Conservation (phyloP, 768 basidiomycete species). For the Phallus indusiatus region DNA sequence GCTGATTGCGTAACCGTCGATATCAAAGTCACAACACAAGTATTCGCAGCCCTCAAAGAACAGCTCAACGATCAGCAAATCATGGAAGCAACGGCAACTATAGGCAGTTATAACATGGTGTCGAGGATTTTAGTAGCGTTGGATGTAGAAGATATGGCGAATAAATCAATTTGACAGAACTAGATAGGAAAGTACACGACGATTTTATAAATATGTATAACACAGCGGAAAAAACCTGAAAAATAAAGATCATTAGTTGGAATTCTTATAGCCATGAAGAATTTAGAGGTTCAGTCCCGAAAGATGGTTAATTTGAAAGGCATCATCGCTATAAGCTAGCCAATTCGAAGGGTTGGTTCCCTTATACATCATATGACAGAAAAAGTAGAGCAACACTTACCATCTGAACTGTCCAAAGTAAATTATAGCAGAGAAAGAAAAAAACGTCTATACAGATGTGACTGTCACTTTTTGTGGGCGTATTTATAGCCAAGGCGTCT, state of each 20-base stretch:
- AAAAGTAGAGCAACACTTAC: not conserved
- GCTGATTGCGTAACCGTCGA: constrained; percentile 48
- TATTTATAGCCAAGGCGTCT: too few species aligned
- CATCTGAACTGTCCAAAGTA: not conserved
- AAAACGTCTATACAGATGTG: not conserved
- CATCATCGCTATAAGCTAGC: not conserved
- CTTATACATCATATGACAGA: not conserved
- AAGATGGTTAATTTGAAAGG: not conserved
- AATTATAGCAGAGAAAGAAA: not conserved
- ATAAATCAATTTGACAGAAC: constrained; percentile 23
- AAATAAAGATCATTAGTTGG: not conserved
- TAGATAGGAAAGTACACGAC: not conserved
- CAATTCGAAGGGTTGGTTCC: not conserved
- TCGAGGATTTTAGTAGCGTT: constrained; percentile 54
- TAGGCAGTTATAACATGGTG: constrained; percentile 59
- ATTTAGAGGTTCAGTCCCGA: not conserved
- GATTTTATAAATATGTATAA: not conserved
- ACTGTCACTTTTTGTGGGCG: not conserved
- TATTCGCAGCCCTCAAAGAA: constrained; percentile 32
- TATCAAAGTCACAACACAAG: constrained; percentile 33
- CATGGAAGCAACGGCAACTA: constrained; percentile 41
- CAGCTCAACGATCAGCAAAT: constrained; percentile 29
- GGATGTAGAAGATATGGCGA: constrained; percentile 47
- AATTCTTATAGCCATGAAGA: not conserved
- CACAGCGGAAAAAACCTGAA: not conserved